Conservation (phyloP, 306 rosid species). For the Hippophae rhamnoides region DNA sequence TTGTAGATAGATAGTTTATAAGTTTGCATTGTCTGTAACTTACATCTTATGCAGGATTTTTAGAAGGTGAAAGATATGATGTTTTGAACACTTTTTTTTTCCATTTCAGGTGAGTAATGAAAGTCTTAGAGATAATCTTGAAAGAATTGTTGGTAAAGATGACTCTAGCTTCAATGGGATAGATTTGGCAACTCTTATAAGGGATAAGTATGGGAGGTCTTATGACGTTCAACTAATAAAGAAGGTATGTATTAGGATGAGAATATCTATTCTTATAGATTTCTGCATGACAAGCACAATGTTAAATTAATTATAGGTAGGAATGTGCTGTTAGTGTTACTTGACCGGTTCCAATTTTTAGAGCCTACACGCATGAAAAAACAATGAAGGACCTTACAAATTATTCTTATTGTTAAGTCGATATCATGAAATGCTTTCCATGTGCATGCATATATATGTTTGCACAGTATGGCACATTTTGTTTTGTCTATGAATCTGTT, state of each 20-base stretch:
- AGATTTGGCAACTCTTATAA: slow-evolving; percentile 86
- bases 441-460: no score
- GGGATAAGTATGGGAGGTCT: slow-evolving; percentile 90
- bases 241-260: slow-evolving; percentile 43
- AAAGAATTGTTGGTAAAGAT: slow-evolving; percentile 76
- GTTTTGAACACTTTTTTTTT: slow-evolving; percentile 6
- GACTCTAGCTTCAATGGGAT: slow-evolving; percentile 82
- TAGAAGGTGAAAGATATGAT: neutral
- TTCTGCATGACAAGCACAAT: neutral
- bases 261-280: neutral
- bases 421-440: no score
- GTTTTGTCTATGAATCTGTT: no score
- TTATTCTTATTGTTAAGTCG: no score
- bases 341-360: no score
- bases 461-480: no score
- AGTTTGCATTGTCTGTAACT: neutral
- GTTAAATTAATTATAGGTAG: no score
- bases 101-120: slow-evolving; percentile 49
- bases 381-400: no score
- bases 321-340: no score
- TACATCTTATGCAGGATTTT: no score
- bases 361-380: no score
- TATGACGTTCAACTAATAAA: slow-evolving; percentile 89
- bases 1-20: neutral
- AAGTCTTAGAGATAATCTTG: slow-evolving; percentile 58